Evolutionary conservation across 2,329 filamentous ascomycete genomes (phyloP).

Genomic region (Raffaelea albimanens): DNA sequence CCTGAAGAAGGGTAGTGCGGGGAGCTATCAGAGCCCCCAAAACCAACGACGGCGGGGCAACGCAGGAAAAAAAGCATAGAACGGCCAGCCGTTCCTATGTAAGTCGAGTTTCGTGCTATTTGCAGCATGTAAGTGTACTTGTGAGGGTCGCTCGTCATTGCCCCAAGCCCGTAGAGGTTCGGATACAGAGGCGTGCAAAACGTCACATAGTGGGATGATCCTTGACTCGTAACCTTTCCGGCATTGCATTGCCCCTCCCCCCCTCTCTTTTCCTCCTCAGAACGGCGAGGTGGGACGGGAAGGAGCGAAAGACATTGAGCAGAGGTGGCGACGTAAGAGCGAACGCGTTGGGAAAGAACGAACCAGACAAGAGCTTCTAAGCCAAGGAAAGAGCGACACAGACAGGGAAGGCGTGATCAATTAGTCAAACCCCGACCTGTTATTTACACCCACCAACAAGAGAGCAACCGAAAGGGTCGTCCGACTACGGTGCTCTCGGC

Average conservation of each 20-base stretch:
- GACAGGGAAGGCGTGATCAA: slow-evolving; percentile 13
- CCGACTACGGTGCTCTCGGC: slow-evolving; percentile 1
- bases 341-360: neutral
- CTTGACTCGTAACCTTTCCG: too few species aligned
- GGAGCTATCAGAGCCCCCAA: slow-evolving; percentile 3
- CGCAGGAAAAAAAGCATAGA: neutral
- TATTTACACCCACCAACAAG: neutral
- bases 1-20: slow-evolving; percentile 10
- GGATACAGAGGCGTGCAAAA: neutral
- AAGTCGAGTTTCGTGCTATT: too few species aligned
- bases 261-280: too few species aligned
- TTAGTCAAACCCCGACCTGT: slow-evolving; percentile 10
- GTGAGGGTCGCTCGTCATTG: neutral
- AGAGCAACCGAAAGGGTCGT: neutral
- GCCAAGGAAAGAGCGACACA: neutral
- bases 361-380: neutral
- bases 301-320: too few species aligned
- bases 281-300: too few species aligned
- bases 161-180: neutral
- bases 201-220: neutral
- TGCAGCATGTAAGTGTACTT: neutral
- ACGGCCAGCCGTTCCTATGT: too few species aligned
- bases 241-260: too few species aligned
- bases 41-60: slow-evolving; percentile 2
- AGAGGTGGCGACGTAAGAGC: too few species aligned